These are phyloP conservation scores for Mycena kentingensis DNA, from an alignment of 768 basidiomycete species.

Conservation along the genomic window DNA sequence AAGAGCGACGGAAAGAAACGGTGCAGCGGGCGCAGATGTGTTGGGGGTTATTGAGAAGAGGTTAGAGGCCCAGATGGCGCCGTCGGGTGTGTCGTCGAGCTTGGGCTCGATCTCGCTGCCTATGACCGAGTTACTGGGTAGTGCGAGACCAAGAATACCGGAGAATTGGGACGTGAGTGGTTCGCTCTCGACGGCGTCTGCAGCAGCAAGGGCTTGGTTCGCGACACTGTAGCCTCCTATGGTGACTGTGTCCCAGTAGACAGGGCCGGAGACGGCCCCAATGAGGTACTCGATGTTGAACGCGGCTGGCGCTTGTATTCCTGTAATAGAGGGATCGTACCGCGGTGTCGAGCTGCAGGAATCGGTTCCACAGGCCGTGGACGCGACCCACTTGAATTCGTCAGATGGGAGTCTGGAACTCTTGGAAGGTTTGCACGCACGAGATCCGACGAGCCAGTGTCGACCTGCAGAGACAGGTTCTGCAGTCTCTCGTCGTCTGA, in stretches of 20 bases:
- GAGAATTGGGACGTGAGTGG: slow-evolving; percentile 56
- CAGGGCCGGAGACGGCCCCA: slow-evolving; percentile 59
- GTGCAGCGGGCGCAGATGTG: slow-evolving; percentile 52
- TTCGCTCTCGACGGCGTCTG: slow-evolving; percentile 53
- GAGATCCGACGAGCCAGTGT: slow-evolving; percentile 82
- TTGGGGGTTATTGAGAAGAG: slow-evolving; percentile 67
- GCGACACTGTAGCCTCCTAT: slow-evolving; percentile 66
- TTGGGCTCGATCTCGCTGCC: slow-evolving; percentile 50
- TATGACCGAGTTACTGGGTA: slow-evolving; percentile 73
- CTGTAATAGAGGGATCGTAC: slow-evolving; percentile 56
- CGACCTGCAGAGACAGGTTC: slow-evolving; percentile 67
- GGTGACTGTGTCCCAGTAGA: slow-evolving; percentile 68
- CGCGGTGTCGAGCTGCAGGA: slow-evolving; percentile 49
- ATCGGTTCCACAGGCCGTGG: slow-evolving; percentile 59
- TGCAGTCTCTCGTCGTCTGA: slow-evolving; percentile 37
- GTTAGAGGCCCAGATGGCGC: slow-evolving; percentile 69
- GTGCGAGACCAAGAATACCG: slow-evolving; percentile 76
- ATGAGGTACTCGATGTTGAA: slow-evolving; percentile 62
- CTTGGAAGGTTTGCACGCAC: slow-evolving; percentile 40
- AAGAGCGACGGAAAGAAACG: slow-evolving; percentile 70
- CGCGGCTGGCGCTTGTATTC: slow-evolving; percentile 41
- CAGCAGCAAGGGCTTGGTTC: slow-evolving; percentile 75
- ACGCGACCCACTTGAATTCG: slow-evolving; percentile 73
- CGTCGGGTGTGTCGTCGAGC: slow-evolving; percentile 55
- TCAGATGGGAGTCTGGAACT: slow-evolving; percentile 1